A percentile compares a stretch with the other conserved stretches of the same genome.
phyloP scores from a whole-genome alignment of 768 basidiomycete genomes.

The Inosperma sp. region DNA sequence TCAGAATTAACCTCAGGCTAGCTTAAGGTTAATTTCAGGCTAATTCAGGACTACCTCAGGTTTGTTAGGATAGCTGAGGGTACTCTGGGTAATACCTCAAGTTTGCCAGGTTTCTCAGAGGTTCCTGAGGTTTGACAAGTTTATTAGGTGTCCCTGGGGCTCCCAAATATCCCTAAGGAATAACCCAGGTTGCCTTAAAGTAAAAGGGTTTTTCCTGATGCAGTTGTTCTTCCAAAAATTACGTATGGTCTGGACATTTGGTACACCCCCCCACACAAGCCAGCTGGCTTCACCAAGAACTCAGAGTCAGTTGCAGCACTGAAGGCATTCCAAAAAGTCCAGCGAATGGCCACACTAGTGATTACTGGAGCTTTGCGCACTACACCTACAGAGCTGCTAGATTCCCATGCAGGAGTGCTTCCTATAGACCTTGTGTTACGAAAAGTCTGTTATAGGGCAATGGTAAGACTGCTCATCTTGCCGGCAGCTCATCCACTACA shows the following conservation, averaged over 20 bases:
- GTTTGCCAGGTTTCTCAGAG: no score
- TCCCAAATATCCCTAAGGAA: no score
- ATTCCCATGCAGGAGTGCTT: conserved; percentile 5
- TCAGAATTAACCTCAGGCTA: no score
- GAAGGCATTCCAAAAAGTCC: neutral
- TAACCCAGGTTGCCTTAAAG: no score
- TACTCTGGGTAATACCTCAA: no score
- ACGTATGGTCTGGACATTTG: conserved; percentile 4
- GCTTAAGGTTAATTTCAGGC: no score
- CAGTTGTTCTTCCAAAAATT: no score
- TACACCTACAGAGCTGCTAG: conserved; percentile 2
- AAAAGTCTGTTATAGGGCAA: conserved; percentile 1
- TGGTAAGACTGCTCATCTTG: neutral
- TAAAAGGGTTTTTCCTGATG: no score
- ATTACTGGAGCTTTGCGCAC: neutral
- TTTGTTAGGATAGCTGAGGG: no score
- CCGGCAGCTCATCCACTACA: conserved; percentile 3
- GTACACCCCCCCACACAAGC: neutral
- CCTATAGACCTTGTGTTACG: conserved; percentile 2
- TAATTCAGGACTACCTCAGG: no score
- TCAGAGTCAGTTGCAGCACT: neutral
- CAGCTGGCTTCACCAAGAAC: neutral
- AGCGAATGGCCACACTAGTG: neutral
- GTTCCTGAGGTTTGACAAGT: no score
- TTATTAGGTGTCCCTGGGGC: no score